A percentile compares a stretch with the other conserved stretches of the same genome.
phyloP scores from a whole-genome alignment of 495 filamentous ascomycete genomes.

The Sporormia fimetaria region DNA sequence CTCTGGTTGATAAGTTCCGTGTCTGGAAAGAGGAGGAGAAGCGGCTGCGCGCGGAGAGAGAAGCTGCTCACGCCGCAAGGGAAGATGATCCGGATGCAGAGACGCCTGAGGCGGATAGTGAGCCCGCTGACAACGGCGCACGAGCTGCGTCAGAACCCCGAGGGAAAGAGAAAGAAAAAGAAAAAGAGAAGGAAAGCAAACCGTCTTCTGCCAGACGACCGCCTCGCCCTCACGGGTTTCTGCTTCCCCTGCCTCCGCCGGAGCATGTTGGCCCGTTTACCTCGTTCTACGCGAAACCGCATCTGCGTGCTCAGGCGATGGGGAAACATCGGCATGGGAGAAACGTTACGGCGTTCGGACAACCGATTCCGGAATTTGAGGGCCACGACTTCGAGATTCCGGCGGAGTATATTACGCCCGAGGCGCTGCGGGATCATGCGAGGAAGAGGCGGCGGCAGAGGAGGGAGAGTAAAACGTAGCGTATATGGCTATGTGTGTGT shows the following conservation, averaged over 20 bases:
- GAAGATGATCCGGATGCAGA: slow-evolving; percentile 30
- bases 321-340: slow-evolving; percentile 47
- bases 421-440: slow-evolving; percentile 53
- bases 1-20: slow-evolving; percentile 74
- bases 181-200: slow-evolving; percentile 25
- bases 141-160: not conserved
- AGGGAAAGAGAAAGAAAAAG: slow-evolving; percentile 3
- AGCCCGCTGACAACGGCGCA: slow-evolving; percentile 30
- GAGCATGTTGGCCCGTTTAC: slow-evolving; percentile 56
- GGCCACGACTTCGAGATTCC: slow-evolving; percentile 67
- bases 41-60: slow-evolving; percentile 57
- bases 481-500: no score
- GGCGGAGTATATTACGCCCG: slow-evolving; percentile 53
- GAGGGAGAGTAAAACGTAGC: no score
- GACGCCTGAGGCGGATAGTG: slow-evolving; percentile 20
- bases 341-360: slow-evolving; percentile 59
- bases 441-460: slow-evolving; percentile 42
- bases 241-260: slow-evolving; percentile 17
- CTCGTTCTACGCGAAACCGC: slow-evolving; percentile 69
- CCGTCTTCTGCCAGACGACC: slow-evolving; percentile 22
- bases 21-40: slow-evolving; percentile 87
- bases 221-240: slow-evolving; percentile 13
- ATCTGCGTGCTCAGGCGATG: slow-evolving; percentile 65
- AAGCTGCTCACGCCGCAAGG: slow-evolving; percentile 38
- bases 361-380: slow-evolving; percentile 60